A percentile compares a stretch with the other conserved stretches of the same genome.
phyloP scores from a whole-genome alignment of 345 rosid genomes.

The Lenwebbia sp. region DNA sequence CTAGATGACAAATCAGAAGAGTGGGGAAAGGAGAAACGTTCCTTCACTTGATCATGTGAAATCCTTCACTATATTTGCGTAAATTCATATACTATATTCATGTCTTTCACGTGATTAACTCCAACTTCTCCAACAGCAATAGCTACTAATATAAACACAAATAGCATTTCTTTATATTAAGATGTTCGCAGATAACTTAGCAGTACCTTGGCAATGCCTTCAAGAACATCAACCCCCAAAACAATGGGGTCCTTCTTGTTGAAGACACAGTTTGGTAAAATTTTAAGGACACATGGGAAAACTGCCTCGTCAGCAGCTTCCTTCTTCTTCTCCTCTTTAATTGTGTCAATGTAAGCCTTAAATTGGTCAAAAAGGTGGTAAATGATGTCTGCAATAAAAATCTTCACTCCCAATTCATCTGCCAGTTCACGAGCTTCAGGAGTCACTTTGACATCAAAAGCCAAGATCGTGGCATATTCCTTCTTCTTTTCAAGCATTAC shows the following conservation, averaged over 20 bases:
- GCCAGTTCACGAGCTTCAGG: conserved; percentile 88
- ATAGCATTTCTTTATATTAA: background rate
- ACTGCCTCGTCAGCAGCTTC: conserved; percentile 93
- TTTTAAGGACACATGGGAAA: conserved; percentile 81
- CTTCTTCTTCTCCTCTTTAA: conserved; percentile 88
- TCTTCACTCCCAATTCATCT: conserved; percentile 81
- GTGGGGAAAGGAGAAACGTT: background rate
- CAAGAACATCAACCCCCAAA: conserved; percentile 74
- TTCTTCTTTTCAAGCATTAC: conserved; percentile 93
- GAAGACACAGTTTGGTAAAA: conserved; percentile 69
- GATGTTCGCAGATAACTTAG: background rate
- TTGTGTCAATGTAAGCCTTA: conserved; percentile 65
- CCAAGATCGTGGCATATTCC: conserved; percentile 87
- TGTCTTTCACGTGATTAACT: background rate
- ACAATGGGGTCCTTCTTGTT: conserved; percentile 86
- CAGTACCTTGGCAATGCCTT: conserved; percentile 67
- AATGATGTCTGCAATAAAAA: conserved; percentile 92
- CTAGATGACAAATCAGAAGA: background rate
- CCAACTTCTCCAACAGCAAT: background rate
- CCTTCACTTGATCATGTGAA: background rate
- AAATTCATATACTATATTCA: background rate
- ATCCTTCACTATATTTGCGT: background rate
- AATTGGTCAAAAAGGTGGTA: conserved; percentile 91
- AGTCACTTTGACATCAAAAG: conserved; percentile 90
- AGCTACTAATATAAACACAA: background rate